phyloP scores from a whole-genome alignment of 208 protist genomes.

The Crithidia brevicula region DNA sequence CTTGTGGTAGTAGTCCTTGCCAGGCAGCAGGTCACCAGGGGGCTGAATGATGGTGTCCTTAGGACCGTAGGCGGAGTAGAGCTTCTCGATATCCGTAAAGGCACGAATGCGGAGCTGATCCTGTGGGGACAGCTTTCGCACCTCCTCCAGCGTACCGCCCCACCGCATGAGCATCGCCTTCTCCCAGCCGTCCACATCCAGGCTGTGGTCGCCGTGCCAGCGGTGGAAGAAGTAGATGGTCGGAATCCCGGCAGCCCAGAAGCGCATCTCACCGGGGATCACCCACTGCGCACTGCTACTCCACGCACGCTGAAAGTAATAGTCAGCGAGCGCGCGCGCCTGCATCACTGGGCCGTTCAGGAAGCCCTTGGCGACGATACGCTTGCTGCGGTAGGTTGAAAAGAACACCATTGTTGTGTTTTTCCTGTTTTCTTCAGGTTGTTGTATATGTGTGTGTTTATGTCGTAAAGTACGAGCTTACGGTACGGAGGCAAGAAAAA shows the following conservation, averaged over 20 bases:
- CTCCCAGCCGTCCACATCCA: constrained; percentile 73
- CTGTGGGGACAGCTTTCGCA: constrained; percentile 78
- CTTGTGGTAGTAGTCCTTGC: constrained; percentile 81
- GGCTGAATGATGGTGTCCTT: constrained; percentile 87
- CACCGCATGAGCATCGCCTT: constrained; percentile 88
- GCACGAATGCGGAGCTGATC: constrained; percentile 84
- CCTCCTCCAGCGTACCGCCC: constrained; percentile 83
- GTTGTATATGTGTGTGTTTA: too few species aligned
- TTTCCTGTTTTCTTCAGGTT: too few species aligned
- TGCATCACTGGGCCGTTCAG: constrained; percentile 70
- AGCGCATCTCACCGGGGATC: constrained; percentile 79
- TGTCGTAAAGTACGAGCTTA: too few species aligned
- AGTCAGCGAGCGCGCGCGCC: constrained; percentile 78
- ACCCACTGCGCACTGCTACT: constrained; percentile 70
- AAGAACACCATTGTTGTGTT: constrained; percentile 72
- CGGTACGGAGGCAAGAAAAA: too few species aligned
- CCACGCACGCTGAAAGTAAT: constrained; percentile 87
- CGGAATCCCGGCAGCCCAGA: constrained; percentile 71
- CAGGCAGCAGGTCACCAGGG: constrained; percentile 66
- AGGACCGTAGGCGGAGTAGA: constrained; percentile 85
- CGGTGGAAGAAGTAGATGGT: constrained; percentile 87
- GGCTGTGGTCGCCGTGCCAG: constrained; percentile 84
- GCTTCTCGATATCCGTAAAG: constrained; percentile 84
- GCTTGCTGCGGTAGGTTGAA: constrained; percentile 81
- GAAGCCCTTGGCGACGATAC: constrained; percentile 68